Conservation (phyloP, 1,139 yeast genomes). For the Saccharomyces hybrid region DNA sequence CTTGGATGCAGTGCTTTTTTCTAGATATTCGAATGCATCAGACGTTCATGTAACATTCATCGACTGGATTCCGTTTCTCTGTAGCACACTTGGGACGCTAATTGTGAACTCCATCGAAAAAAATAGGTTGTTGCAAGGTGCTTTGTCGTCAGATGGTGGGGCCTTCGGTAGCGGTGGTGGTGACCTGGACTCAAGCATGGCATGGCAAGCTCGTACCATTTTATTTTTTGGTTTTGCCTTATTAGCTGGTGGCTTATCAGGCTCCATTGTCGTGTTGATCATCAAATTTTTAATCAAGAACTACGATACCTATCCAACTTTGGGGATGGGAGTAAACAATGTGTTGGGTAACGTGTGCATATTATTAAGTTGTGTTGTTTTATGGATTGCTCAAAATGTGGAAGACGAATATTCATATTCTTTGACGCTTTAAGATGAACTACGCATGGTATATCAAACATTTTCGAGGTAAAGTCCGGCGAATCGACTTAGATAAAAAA, state of each 20-base stretch:
- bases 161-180: conserved; percentile 30
- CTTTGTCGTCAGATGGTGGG: conserved; percentile 46
- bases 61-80: conserved; percentile 92
- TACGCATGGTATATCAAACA: background rate
- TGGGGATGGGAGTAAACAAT: conserved; percentile 91
- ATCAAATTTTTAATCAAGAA: conserved; percentile 77
- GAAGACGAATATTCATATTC: conserved; percentile 95
- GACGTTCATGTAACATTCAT: conserved; percentile 79
- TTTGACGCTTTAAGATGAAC: conserved; percentile 50
- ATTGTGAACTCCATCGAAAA: conserved; percentile 90
- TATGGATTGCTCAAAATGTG: conserved; percentile 94
- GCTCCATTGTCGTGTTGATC: conserved; percentile 80
- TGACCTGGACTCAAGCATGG: conserved; percentile 42
- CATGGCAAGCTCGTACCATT: conserved; percentile 91
- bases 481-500: background rate
- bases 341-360: conserved; percentile 73
- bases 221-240: conserved; percentile 86
- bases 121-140: conserved; percentile 58
- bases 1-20: conserved; percentile 80
- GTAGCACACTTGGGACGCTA: conserved; percentile 85
- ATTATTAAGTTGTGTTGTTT: conserved; percentile 76
- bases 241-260: conserved; percentile 91
- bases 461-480: background rate
- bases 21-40: conserved; percentile 79
- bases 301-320: conserved; percentile 69